Evolutionary conservation across 305 asterid species (phyloP), one percentile per base, ranked within the genome.

Genomic region (Rubia tinctorum): DNA sequence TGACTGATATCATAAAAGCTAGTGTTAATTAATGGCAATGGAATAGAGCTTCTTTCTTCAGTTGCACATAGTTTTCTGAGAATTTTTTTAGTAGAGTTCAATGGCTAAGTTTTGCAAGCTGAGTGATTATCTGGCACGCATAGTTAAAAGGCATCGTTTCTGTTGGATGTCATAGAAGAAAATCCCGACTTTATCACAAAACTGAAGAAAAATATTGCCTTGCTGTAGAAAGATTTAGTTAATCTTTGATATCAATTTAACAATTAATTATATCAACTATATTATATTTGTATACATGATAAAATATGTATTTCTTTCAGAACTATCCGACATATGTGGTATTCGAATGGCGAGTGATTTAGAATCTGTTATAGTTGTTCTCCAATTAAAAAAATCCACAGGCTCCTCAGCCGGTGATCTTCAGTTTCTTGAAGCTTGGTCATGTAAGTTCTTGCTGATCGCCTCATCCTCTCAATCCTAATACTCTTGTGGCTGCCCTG

Each of bases 41-140:
- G 34, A 30, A 30, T 30, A 30, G 34, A 30, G 34, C 34, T 30
- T 30, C 34, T 30, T 30, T 30, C 34, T 30, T 30, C 34, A 30
- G 34, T 30, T 30, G 34, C 34, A 30, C 34, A 30, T 1, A 30
- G 3, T n/a, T n/a, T n/a, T 30, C 34, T 30, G 34, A 30, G 34
- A 1, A 30, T 1, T 30, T 30, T 30, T 30, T 30, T 30, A 30
- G 34, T 30, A 30, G 34, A 30, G 34, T 30, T 30, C 34, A 30
- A 3, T 30, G 14, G 5, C 9, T 45, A 45, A 7, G 53, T 45
- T 13, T 4, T 51, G 58, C 58, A 34, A 84, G 66, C 89, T 91
- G 98, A 96, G 74, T 83, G 91, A 78, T 63, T 94, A 94, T 84
- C 88, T 94, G 66, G 99, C 99, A 60, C 88, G 96, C 85, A 95